Percentiles rank a stretch among this genome's conserved stretches.
Conservation (phyloP, 495 filamentous ascomycete species). For the Polyplosphaeria fusca region DNA sequence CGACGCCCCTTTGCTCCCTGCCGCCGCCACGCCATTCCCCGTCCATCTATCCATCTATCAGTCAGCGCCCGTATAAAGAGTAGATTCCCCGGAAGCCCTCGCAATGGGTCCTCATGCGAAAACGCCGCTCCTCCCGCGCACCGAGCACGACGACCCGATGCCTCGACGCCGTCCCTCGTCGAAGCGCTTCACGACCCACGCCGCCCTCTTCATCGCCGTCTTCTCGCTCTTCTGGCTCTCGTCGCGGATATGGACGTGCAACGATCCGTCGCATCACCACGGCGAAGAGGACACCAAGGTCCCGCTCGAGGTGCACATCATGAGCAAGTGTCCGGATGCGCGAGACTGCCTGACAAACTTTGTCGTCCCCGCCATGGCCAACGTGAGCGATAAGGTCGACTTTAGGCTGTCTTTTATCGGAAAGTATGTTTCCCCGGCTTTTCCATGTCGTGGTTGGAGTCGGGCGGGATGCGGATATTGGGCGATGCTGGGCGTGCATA, state of each 20-base stretch:
- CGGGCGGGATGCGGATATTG: too few relatives aligned
- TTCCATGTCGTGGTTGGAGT: not conserved
- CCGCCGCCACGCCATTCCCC: too few relatives aligned
- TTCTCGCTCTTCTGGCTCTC: slow-evolving; percentile 26
- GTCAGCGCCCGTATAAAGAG: too few relatives aligned
- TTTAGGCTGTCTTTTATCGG: slow-evolving; percentile 91
- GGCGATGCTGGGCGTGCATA: slow-evolving; percentile 13
- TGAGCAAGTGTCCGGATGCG: slow-evolving; percentile 73
- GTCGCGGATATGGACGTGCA: slow-evolving; percentile 21
- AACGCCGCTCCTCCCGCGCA: slow-evolving; percentile 27
- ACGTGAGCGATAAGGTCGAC: slow-evolving; percentile 76
- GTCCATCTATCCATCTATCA: too few relatives aligned
- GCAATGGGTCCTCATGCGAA: slow-evolving; percentile 32
- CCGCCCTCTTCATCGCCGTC: slow-evolving; percentile 20
- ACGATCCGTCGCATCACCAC: slow-evolving; percentile 11
- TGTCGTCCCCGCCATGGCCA: slow-evolving; percentile 81
- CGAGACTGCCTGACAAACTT: slow-evolving; percentile 74
- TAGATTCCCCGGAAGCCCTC: too few relatives aligned
- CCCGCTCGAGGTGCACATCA: slow-evolving; percentile 61
- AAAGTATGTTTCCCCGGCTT: slow-evolving; percentile 51
- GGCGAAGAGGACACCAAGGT: slow-evolving; percentile 46
- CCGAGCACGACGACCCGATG: slow-evolving; percentile 4
- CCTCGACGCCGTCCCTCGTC: slow-evolving; percentile 6
- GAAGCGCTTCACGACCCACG: slow-evolving; percentile 22
- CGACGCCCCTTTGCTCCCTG: too few relatives aligned